phyloP scores from a whole-genome alignment of 2,329 filamentous ascomycete species.

The Curvularia sp. region DNA sequence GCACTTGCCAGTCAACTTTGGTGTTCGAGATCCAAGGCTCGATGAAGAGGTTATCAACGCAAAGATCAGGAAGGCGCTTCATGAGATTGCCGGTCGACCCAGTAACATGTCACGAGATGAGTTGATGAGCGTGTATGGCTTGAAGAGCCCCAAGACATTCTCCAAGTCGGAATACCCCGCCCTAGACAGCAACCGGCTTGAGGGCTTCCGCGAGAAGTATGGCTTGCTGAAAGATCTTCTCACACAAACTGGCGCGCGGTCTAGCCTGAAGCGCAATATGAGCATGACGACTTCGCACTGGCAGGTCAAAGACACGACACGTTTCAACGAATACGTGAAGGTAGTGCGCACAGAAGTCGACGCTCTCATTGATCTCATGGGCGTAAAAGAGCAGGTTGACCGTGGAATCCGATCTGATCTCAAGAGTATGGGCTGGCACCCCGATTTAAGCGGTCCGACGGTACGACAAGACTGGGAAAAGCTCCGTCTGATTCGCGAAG shows the following conservation, averaged over 20 bases:
- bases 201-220: conserved; percentile 56
- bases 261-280: conserved; percentile 44
- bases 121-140: conserved; percentile 55
- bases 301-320: conserved; percentile 51
- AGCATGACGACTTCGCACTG: conserved; percentile 50
- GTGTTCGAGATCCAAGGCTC: conserved; percentile 51
- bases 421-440: conserved; percentile 57
- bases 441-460: conserved; percentile 48
- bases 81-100: conserved; percentile 56
- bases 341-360: conserved; percentile 54
- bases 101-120: conserved; percentile 50
- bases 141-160: conserved; percentile 55
- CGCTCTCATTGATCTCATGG: conserved; percentile 53
- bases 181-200: conserved; percentile 54
- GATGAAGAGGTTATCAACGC: conserved; percentile 50
- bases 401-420: conserved; percentile 55
- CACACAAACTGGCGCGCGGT: conserved; percentile 41
- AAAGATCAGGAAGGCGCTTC: conserved; percentile 51
- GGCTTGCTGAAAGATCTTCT: conserved; percentile 52
- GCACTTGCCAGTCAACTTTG: conserved; percentile 55
- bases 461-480: conserved; percentile 50
- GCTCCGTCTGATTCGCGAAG: conserved; percentile 54
- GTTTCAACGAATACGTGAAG: conserved; percentile 52
- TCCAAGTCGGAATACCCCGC: conserved; percentile 48
- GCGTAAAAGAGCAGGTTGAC: conserved; percentile 54